Base-by-base conservation (phyloP, 805 yeast genomes). In the Candida insectorum region DNA sequence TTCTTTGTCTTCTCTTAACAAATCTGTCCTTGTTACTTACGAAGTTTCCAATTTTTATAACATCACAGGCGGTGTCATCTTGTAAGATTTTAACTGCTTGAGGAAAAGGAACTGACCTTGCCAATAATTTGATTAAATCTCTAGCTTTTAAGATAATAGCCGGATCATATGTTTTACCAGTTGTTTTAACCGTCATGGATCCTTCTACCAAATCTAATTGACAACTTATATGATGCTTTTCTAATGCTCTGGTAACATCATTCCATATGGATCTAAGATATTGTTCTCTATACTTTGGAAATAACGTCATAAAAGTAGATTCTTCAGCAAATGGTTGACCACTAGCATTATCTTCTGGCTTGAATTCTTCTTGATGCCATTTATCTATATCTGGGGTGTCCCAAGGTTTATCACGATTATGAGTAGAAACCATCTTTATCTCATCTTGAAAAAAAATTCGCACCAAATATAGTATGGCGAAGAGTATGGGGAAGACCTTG, bases 401-500 rank as follows among this genome's bases (percentile, higher is more conserved):
- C 97, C 97, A 89, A 33, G 97, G 97, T 61, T 91, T 91, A 50
- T 93, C 97, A 53, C 79, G 81, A 60, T 93, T 86, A 60, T 91
- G 89, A 29, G 95, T 86, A 2, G 96, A 86, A 16, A 83, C 87
- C 98, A 91, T 91, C 27, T 43, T 34, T 11, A 34, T 27, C 47
- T 34, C 47, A 42, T 39, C 46, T 27, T 39, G 27, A 37, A 36
- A 30, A 23, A 30, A 31, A 16, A 17, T 18, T 7, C 13, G 6
- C 13, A 5, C 30, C 15, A 16, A 11, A 28, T 10, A 14, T 26
- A 13, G n/a, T n/a, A 9, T 24, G 8, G n/a, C 28, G 13, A 32
- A 26, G 16, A 26, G 31, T n/a, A 25, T 20, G 13, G 20, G 37
- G 20, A 30, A 34, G 26, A 8, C 15, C 6, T 15, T 8, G 12